Evolutionary conservation across 1,139 yeast genomes (phyloP).

Genomic region (Spencermartinsiella ligniputridi): DNA sequence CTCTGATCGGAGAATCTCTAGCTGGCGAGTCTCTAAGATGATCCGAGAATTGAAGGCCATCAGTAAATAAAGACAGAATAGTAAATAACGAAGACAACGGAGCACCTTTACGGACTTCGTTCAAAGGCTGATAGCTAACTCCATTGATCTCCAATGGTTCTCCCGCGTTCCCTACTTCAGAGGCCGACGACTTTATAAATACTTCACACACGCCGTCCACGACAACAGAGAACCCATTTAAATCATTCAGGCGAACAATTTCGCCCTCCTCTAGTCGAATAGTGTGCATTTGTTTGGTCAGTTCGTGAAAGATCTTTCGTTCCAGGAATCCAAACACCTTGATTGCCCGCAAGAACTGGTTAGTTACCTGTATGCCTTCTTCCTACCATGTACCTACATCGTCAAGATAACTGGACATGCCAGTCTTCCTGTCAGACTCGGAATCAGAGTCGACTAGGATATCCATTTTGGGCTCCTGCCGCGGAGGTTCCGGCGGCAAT

Average conservation of each 20-base stretch:
- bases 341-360: slow-evolving; percentile 68
- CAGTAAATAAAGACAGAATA: slow-evolving; percentile 67
- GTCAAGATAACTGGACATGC: slow-evolving; percentile 62
- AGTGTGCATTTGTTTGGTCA: slow-evolving; percentile 89
- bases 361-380: background rate
- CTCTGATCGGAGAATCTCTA: background rate
- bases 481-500: slow-evolving; percentile 44
- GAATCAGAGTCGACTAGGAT: slow-evolving; percentile 38
- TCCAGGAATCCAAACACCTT: slow-evolving; percentile 93
- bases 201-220: slow-evolving; percentile 89
- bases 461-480: slow-evolving; percentile 44
- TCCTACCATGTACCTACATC: slow-evolving; percentile 38
- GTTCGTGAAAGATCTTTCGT: slow-evolving; percentile 83
- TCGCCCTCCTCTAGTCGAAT: slow-evolving; percentile 78
- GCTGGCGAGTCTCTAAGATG: slow-evolving; percentile 11
- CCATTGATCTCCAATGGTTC: slow-evolving; percentile 40
- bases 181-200: slow-evolving; percentile 47
- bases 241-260: slow-evolving; percentile 63
- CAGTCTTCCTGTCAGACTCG: slow-evolving; percentile 38
- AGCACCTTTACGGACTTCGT: slow-evolving; percentile 78
- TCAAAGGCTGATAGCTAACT: slow-evolving; percentile 67
- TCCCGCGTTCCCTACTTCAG: slow-evolving; percentile 17
- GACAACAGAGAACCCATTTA: slow-evolving; percentile 84
- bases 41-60: slow-evolving; percentile 28
- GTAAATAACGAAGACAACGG: slow-evolving; percentile 82